Evolutionary conservation across 345 rosid species (phyloP), one percentile per base, ranked within the genome.

Genomic region (Conringia planisiliqua): DNA sequence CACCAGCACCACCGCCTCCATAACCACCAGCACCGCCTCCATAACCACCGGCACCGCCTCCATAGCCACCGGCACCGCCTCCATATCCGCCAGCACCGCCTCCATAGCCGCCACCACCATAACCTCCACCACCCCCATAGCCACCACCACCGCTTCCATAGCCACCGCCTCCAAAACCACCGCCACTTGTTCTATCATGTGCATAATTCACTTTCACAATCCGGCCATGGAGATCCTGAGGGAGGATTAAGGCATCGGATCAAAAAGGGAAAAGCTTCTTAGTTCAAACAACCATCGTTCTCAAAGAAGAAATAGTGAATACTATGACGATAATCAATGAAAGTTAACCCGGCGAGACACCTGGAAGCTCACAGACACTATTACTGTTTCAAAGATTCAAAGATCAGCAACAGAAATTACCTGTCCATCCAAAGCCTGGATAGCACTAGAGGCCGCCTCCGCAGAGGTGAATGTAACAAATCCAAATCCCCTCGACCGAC

Each of bases 381-480:
- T 3, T 20, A 60, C 29, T 64, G 56, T 43, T 22, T 11, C 2
- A 48, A 43, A 54, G 7, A 17, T 24, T 58, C 62, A 62, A 18
- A 55, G 6, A 59, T 51, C 2, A 50, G 33, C 57, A 66, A 42
- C 2, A 11, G 55, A 62, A 24, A 51, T 62, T 82, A 95, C 99
- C 97, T 85, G 88, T 22, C 97, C 99, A 83, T 95, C 97, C 88
- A 92, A 74, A 65, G 97, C 99, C 74, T 95, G 99, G 44, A 92
- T 78, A 67, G 99, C 97, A 83, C 83, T 80, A 27, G 93, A 84
- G n/a, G 99, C 99, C 43, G 83, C 97, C 78, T 90, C 97, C 1
- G 69, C 51, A 40, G 89, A 79, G 4, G 83, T 78, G 72, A 67
- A 95, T 26, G 96, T 95, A 48, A 94, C 72, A 74, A 90, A 94